Evolutionary conservation across 495 filamentous ascomycete species (phyloP), one percentile per base, ranked within the genome.

Genomic region (Polyplosphaeria fusca): DNA sequence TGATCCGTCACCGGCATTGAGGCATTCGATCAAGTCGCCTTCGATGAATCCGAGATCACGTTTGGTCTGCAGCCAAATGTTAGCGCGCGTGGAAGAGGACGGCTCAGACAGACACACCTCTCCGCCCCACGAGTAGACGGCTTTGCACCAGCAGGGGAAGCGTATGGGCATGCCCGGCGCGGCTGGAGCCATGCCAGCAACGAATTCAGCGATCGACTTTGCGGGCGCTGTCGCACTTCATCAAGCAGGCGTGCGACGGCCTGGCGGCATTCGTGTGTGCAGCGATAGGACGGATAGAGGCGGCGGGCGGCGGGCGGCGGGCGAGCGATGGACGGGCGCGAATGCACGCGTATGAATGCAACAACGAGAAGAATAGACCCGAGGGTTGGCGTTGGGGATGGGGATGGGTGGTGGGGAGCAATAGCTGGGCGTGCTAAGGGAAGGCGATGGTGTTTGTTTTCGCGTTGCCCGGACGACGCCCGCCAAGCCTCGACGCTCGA

Each of bases 141-240:
- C 93, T 68, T 88, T 84, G 64, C 88, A 91, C 91, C 93, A 95
- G 74, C 94, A 97, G 35, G 93, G 94, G 69, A 98, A 97, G 55
- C 85, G 83, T 60, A 79, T 82, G 19, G 93, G 93, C 60, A 95
- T 71, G 60, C 83, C 78, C 52, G 84, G 83, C 63, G 83, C 77
- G 60, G 76, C 74, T 59, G 78, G 72, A 52, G 78, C 73, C 85
- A 87, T 87, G 32, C 14, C 40, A 40, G 41, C 35, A 7, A 9
- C 5, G 9, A 27, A 0, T 7, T 47, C 18, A 35, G 25, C 2
- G 13, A 24, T 47, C 5, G 40, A 4, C 4, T 47, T 41, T 32
- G 32, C 28, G 56, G 16, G 4, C 24, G 7, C 7, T 28, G 48
- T 52, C 40, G 48, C 48, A 39, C 18, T 24, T 60, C 56, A 60